Evolutionary conservation across 2,329 filamentous ascomycete genomes (phyloP).

Genomic region (Magnaporthiopsis poae): DNA sequence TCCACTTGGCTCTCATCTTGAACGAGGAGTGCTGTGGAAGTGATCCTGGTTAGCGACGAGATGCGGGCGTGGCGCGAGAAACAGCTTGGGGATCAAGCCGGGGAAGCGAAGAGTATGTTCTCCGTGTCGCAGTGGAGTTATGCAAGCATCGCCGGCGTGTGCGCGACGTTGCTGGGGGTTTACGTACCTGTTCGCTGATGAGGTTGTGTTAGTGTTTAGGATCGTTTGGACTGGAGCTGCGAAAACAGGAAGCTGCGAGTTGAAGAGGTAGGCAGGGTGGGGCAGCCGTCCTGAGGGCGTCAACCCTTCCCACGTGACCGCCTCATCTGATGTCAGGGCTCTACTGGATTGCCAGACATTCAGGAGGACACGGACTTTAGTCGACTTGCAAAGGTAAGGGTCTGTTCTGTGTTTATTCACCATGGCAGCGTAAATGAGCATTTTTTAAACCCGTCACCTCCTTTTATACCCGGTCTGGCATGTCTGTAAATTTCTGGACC

Average conservation of each 20-base stretch:
- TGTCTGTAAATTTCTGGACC: too few species aligned
- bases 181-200: not conserved
- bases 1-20: conserved; percentile 94
- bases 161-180: not conserved
- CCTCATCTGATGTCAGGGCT: not conserved
- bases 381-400: too few species aligned
- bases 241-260: not conserved
- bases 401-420: too few species aligned
- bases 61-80: conserved; percentile 7
- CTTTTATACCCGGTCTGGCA: too few species aligned
- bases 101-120: not conserved
- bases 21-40: conserved; percentile 23
- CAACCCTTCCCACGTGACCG: not conserved
- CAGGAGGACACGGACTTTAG: not conserved
- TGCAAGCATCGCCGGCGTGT: not conserved
- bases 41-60: not conserved
- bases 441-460: too few species aligned
- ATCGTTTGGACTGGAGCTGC: not conserved
- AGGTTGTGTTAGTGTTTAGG: not conserved
- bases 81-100: conserved; percentile 6
- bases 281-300: not conserved
- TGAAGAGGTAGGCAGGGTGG: not conserved
- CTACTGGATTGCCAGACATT: too few species aligned
- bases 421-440: too few species aligned
- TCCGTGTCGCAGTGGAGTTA: not conserved